These are phyloP conservation scores for Solanum chilense DNA, from an alignment of 257 asterid genomes.

Conservation along the genomic window DNA sequence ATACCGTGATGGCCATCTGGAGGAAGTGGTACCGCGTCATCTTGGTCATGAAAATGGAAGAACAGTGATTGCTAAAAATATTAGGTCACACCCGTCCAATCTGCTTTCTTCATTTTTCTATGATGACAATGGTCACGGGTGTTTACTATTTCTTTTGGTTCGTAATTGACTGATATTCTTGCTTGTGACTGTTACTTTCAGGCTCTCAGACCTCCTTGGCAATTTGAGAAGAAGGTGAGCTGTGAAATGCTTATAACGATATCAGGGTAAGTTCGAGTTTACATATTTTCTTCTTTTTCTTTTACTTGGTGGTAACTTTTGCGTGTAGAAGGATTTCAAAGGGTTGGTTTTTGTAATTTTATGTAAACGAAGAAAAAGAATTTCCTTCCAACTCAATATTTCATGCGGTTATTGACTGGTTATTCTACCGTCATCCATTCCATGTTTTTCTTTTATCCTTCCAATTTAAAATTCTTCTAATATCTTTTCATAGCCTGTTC, in stretches of 20 bases:
- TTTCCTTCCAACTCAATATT: neutral
- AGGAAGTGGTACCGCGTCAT: conserved; percentile 60
- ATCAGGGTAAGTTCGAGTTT: conserved; percentile 14
- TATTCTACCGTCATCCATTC: neutral
- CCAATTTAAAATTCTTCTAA: neutral
- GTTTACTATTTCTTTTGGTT: neutral
- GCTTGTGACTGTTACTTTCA: conserved; percentile 23
- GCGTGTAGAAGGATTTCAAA: neutral
- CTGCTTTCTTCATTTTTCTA: neutral
- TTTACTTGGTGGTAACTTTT: neutral
- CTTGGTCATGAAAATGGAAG: conserved; percentile 65
- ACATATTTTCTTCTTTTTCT: neutral
- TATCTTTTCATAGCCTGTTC: neutral
- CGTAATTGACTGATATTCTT: neutral
- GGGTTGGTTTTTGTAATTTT: neutral
- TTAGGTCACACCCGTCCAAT: conserved; percentile 30
- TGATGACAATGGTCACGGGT: neutral
- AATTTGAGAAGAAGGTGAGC: conserved; percentile 58
- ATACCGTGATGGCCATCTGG: conserved; percentile 66
- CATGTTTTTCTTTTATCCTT: neutral
- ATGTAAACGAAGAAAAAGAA: neutral
- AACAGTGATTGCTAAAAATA: conserved; percentile 52
- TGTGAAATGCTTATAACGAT: conserved; percentile 7
- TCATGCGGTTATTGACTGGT: neutral
- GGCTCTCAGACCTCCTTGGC: conserved; percentile 66